Conservation (phyloP, 2,329 filamentous ascomycete genomes). For the Thermoascus crustaceus region DNA sequence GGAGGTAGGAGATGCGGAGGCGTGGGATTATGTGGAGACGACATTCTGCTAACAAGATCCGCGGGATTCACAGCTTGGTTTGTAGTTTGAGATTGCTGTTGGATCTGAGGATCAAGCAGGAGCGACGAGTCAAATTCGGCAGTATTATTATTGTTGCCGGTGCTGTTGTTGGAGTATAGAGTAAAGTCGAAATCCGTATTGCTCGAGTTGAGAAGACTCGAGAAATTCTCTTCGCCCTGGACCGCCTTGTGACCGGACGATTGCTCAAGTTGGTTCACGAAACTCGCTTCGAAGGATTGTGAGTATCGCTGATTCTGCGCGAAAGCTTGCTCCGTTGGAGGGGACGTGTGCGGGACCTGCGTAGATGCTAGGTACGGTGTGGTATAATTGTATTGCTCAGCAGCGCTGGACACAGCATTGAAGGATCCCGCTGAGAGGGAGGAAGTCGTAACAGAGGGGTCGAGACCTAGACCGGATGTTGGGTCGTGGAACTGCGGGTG, state of each 20-base stretch:
- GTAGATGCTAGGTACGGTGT: conserved; percentile 26
- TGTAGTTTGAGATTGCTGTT: conserved; percentile 26
- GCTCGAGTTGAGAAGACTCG: conserved; percentile 33
- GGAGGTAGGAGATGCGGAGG: conserved; percentile 51
- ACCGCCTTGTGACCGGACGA: conserved; percentile 18
- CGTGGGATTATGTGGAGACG: conserved; percentile 44
- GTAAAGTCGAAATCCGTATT: conserved; percentile 31
- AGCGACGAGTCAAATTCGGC: conserved; percentile 32
- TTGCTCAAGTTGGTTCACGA: conserved; percentile 29
- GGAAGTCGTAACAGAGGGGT: conserved; percentile 27
- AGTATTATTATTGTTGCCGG: conserved; percentile 14
- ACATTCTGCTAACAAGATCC: conserved; percentile 38
- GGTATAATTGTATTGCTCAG: conserved; percentile 29
- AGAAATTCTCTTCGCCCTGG: conserved; percentile 29
- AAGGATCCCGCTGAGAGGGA: conserved; percentile 28
- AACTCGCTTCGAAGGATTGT: conserved; percentile 30
- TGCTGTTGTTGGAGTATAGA: conserved; percentile 28
- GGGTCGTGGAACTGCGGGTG: conserved; percentile 30
- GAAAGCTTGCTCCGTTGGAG: conserved; percentile 26
- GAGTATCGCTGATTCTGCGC: conserved; percentile 26
- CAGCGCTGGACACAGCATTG: conserved; percentile 18
- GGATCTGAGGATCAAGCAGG: conserved; percentile 34
- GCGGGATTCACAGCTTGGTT: conserved; percentile 40
- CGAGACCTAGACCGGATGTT: conserved; percentile 24
- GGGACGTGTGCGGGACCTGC: conserved; percentile 21